Percentiles rank a stretch among this genome's conserved stretches.
Evolutionary conservation across 1,284 basidiomycete species (phyloP).

Genomic region (Leccinum variabile): DNA sequence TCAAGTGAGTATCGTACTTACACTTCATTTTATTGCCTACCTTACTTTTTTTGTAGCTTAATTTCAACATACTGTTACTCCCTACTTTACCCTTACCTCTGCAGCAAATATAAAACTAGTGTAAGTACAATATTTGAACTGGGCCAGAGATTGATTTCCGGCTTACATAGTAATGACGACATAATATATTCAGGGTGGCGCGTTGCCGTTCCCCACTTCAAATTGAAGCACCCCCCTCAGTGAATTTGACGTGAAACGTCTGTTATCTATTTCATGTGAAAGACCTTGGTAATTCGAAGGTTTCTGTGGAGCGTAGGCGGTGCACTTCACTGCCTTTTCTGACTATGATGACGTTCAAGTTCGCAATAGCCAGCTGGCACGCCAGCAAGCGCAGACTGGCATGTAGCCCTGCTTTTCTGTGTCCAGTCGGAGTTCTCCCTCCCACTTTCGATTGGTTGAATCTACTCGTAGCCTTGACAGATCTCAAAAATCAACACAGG

Average conservation of each 20-base stretch:
- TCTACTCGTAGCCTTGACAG: neutral
- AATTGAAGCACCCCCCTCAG: neutral
- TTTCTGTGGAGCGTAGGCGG: neutral
- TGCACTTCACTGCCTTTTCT: neutral
- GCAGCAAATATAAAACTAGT: too few relatives aligned
- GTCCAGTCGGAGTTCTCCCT: neutral
- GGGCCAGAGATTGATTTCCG: neutral
- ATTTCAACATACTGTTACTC: neutral
- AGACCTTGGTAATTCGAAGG: neutral
- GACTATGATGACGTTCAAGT: neutral
- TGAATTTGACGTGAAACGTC: neutral
- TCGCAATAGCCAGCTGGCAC: neutral
- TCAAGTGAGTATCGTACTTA: too few relatives aligned
- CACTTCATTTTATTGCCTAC: neutral
- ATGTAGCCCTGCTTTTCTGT: neutral
- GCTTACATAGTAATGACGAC: neutral
- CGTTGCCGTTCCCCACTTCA: neutral
- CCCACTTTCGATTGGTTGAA: constrained; percentile 7
- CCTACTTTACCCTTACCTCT: too few relatives aligned
- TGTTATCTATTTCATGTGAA: neutral
- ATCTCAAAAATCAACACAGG: neutral
- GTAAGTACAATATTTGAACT: neutral
- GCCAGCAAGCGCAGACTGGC: neutral
- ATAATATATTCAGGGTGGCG: neutral
- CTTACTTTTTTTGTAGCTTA: neutral